Evolutionary conservation across 1,284 basidiomycete genomes (phyloP).

Genomic region (Ustanciosporium gigantosporum): DNA sequence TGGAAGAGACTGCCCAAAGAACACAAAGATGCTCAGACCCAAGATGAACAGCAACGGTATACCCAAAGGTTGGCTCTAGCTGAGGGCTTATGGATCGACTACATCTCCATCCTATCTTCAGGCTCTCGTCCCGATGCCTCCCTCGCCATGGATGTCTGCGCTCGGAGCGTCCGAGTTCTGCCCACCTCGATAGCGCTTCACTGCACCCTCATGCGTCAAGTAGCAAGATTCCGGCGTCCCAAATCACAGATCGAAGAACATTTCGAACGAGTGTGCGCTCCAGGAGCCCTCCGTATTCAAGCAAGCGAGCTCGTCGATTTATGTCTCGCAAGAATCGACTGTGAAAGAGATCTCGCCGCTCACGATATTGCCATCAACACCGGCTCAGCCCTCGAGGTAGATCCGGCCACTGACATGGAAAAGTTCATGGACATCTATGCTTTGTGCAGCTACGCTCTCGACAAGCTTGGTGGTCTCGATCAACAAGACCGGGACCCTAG

Average conservation of each 20-base stretch:
- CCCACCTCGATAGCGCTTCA: conserved; percentile 38
- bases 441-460: conserved; percentile 35
- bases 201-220: conserved; percentile 40
- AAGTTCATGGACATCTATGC: conserved; percentile 54
- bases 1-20: conserved; percentile 16
- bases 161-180: conserved; percentile 27
- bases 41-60: conserved; percentile 25
- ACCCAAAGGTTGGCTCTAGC: conserved; percentile 15
- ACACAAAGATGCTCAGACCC: conserved; percentile 6
- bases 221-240: conserved; percentile 33
- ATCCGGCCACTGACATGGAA: conserved; percentile 40
- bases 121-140: conserved; percentile 17
- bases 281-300: conserved; percentile 16
- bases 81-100: conserved; percentile 52
- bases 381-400: conserved; percentile 14
- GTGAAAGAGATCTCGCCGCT: conserved; percentile 45
- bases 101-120: conserved; percentile 18
- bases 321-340: conserved; percentile 50
- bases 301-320: conserved; percentile 38
- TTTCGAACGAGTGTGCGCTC: conserved; percentile 25
- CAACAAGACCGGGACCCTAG: conserved; percentile 18
- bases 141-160: conserved; percentile 33
- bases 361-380: conserved; percentile 20
- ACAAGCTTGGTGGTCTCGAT: conserved; percentile 12
- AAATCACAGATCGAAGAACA: conserved; percentile 41